Base-by-base conservation (phyloP, 163 green algal species). In the Chlorella variabilis region DNA sequence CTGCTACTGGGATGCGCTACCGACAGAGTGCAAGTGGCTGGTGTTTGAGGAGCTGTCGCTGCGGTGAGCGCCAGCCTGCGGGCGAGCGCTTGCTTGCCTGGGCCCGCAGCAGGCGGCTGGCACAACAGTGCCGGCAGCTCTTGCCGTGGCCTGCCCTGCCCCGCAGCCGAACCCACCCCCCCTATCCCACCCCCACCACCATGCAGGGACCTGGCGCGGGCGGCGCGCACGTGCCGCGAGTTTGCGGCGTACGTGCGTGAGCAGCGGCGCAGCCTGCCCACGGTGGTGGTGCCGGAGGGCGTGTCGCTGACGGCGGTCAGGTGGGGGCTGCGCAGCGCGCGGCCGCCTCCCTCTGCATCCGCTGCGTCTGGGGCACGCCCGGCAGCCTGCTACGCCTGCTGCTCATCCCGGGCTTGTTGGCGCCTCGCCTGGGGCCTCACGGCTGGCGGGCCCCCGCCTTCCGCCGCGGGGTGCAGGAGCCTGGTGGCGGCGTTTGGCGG, bases 21-120 rank as follows among this genome's bases (percentile, higher is more conserved):
- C 83, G 4, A 27, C 9, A 17, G 83, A 88, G 65, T 41, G 78
- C 65, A 83, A 87, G 83, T 31, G 45, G 29, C 34, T 70, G 13
- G 51, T 88, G n/a, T 65, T 88, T 49, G 42, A 65, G 31, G 73
- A 77, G 33, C 73, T 86, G 34, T 76, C 78, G 4, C 79, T 83
- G 9, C 48, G 78, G 70, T 77, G n/a, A n/a, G n/a, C n/a, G n/a
- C n/a, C n/a, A n/a, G n/a, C n/a, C n/a, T n/a, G n/a, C n/a, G n/a
- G n/a, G n/a, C n/a, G n/a, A n/a, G n/a, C n/a, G n/a, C n/a, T n/a
- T n/a, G n/a, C n/a, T n/a, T n/a, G n/a, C n/a, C n/a, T n/a, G n/a
- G n/a, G n/a, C n/a, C n/a, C n/a, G n/a, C n/a, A n/a, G n/a, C n/a
- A n/a, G n/a, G n/a, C n/a, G n/a, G n/a, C n/a, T n/a, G n/a, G n/a